Evolutionary conservation across 306 rosid genomes (phyloP).

Genomic region (Cucurbita pepo): DNA sequence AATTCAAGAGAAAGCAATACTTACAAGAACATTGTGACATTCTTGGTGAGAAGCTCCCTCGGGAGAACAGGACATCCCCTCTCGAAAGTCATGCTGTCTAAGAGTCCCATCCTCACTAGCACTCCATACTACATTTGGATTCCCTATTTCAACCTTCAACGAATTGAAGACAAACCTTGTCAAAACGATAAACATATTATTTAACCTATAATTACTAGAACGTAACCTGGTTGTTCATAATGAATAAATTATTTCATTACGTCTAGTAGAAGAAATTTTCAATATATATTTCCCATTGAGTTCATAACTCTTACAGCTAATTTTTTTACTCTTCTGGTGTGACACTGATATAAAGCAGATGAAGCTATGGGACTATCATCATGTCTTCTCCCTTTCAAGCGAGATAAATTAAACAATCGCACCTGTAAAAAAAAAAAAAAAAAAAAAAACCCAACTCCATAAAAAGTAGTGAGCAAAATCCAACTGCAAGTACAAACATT

Average conservation of each 20-base stretch:
- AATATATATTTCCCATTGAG: not conserved
- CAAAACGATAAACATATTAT: not conserved
- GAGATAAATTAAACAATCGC: conserved; percentile 73
- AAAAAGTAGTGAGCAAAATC: not conserved
- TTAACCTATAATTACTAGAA: not conserved
- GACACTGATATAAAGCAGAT: conserved; percentile 65
- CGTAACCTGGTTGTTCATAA: not conserved
- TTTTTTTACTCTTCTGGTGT: conserved; percentile 85
- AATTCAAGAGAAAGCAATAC: not conserved
- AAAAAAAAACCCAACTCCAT: too few species aligned
- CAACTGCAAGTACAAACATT: conserved; percentile 6
- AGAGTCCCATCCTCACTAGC: conserved; percentile 99
- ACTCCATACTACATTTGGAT: conserved; percentile 97
- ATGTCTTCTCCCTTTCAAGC: conserved; percentile 35
- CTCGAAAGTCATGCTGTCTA: conserved; percentile 94
- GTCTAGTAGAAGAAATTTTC: not conserved
- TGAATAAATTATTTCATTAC: not conserved
- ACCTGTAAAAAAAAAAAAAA: too few species aligned
- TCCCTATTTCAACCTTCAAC: conserved; percentile 83
- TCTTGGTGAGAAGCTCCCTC: conserved; percentile 84
- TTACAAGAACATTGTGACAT: conserved; percentile 76
- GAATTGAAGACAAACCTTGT: conserved; percentile 6
- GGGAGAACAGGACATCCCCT: conserved; percentile 73
- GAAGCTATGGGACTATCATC: conserved; percentile 45
- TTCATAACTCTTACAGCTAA: conserved; percentile 64